Evolutionary conservation across 148 eudicot species (phyloP).

Genomic region (Polygonum maritimum): DNA sequence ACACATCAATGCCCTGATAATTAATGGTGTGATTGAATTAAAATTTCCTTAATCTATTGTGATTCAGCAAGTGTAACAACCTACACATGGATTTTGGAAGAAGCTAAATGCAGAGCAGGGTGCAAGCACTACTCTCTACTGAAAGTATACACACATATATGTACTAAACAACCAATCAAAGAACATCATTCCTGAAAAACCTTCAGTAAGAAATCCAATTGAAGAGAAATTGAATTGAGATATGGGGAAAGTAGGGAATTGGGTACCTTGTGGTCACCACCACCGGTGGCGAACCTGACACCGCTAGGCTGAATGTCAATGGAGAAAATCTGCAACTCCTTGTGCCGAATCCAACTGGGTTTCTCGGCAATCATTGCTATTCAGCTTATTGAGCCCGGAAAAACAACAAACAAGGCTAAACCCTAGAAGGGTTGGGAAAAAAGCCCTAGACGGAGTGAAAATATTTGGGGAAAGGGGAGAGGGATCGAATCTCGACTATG

Average conservation of each 20-base stretch:
- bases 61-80: neutral
- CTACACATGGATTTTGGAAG: neutral
- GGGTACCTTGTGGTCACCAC: constrained; percentile 93
- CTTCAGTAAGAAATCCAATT: neutral
- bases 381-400: neutral
- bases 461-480: neutral
- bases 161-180: neutral
- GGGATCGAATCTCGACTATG: constrained; percentile 2
- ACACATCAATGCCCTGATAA: neutral
- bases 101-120: neutral
- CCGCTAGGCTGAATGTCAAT: constrained; percentile 95
- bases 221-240: neutral
- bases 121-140: neutral
- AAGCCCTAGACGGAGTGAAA: neutral
- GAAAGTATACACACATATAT: neutral
- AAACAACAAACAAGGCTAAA: neutral
- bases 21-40: neutral
- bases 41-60: neutral
- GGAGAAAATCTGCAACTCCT: constrained; percentile 88
- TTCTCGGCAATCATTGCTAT: constrained; percentile 77
- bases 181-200: neutral
- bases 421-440: neutral
- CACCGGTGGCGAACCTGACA: constrained; percentile 90
- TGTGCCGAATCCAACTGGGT: constrained; percentile 88
- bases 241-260: neutral